Evolutionary conservation across 129 eudicot species (phyloP).

Genomic region (Centaurea solstitialis): DNA sequence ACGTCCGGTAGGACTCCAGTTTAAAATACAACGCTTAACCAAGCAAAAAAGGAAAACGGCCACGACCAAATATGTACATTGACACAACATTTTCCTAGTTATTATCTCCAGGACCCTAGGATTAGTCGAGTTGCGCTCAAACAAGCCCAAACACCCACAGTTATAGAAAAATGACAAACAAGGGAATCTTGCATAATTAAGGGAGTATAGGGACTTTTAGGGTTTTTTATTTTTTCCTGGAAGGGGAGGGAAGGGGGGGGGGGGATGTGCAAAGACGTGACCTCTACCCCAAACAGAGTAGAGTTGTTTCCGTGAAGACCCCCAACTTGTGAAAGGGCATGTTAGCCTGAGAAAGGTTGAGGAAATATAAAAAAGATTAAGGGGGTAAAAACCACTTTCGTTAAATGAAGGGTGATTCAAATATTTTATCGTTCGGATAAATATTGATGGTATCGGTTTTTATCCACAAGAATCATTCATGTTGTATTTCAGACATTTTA

Average conservation of each 20-base stretch:
- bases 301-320: too few relatives aligned
- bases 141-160: too few relatives aligned
- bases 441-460: background rate
- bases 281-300: too few relatives aligned
- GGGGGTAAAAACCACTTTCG: too few relatives aligned
- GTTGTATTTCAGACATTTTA: background rate
- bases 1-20: background rate
- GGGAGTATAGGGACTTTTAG: too few relatives aligned
- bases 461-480: background rate
- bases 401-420: background rate
- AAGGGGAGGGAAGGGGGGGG: too few relatives aligned
- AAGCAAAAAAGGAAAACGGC: background rate
- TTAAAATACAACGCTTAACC: background rate
- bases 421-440: background rate
- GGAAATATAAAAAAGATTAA: too few relatives aligned
- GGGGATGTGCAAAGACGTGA: too few relatives aligned
- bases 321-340: too few relatives aligned
- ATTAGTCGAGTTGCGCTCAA: too few relatives aligned
- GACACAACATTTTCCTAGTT: background rate
- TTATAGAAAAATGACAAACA: background rate
- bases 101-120: background rate
- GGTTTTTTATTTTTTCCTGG: too few relatives aligned
- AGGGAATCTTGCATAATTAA: background rate
- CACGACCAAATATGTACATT: background rate
- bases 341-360: too few relatives aligned